Evolutionary conservation across 2,329 filamentous ascomycete species (phyloP).

Genomic region (Aspergillus latus): DNA sequence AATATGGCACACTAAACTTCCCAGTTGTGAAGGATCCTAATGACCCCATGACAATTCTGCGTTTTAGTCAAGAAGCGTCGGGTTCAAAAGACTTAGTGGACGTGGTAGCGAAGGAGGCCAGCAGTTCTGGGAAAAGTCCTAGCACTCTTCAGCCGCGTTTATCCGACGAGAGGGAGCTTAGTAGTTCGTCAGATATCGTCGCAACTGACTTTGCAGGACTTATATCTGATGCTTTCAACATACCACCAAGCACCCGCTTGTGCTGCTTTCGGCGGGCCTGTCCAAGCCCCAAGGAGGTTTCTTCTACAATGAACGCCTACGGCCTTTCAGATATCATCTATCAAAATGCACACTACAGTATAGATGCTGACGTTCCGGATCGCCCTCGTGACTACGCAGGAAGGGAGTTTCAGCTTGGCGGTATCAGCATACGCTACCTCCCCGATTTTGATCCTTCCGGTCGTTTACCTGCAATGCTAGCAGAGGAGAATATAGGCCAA

Average conservation of each 20-base stretch:
- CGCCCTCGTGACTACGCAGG: conserved; percentile 81
- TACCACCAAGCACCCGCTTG: conserved; percentile 22
- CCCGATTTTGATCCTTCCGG: conserved; percentile 71
- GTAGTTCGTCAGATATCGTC: conserved; percentile 18
- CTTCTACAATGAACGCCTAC: conserved; percentile 56
- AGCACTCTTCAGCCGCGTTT: conserved; percentile 23
- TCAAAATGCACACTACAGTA: conserved; percentile 80
- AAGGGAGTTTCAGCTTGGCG: conserved; percentile 75
- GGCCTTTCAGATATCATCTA: conserved; percentile 71
- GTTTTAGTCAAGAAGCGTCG: conserved; percentile 63
- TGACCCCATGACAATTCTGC: conserved; percentile 61
- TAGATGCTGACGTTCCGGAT: conserved; percentile 78
- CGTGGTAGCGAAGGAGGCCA: conserved; percentile 11
- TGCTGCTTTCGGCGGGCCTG: conserved; percentile 28
- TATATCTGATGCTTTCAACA: conserved; percentile 33
- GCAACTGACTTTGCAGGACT: conserved; percentile 20
- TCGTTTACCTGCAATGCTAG: conserved; percentile 56
- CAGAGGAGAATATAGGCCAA: conserved; percentile 49
- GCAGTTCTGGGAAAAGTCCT: conserved; percentile 7
- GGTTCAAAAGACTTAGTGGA: conserved; percentile 50
- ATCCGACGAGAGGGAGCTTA: conserved; percentile 17
- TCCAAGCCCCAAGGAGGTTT: conserved; percentile 47
- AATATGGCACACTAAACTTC: conserved; percentile 59
- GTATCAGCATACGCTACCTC: conserved; percentile 74
- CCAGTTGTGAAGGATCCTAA: conserved; percentile 75